Percentiles rank a stretch among this genome's conserved stretches.
phyloP scores from a whole-genome alignment of 2,329 filamentous ascomycete species.

The Xylaria hypoxylon region DNA sequence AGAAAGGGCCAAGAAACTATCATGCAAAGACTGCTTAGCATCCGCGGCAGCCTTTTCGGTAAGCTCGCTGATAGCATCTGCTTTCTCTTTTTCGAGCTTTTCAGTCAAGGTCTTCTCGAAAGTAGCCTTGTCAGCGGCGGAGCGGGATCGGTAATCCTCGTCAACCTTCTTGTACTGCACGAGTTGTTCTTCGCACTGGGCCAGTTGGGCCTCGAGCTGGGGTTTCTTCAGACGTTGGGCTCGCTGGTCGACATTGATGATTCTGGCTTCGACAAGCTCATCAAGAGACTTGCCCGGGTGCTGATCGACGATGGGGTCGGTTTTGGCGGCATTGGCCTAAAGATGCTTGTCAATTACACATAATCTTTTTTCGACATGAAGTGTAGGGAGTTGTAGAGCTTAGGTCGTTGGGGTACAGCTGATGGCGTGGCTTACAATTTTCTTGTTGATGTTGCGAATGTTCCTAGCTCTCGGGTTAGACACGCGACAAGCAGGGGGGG shows the following conservation, averaged over 20 bases:
- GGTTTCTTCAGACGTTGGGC: slow-evolving; percentile 83
- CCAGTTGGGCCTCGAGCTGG: slow-evolving; percentile 73
- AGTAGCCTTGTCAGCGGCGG: slow-evolving; percentile 68
- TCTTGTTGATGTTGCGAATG: slow-evolving; percentile 93
- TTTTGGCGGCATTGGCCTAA: slow-evolving; percentile 77
- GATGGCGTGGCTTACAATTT: slow-evolving; percentile 74
- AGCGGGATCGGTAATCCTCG: slow-evolving; percentile 73
- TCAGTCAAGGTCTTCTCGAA: slow-evolving; percentile 68
- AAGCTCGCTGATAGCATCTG: slow-evolving; percentile 63
- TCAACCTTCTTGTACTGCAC: slow-evolving; percentile 80
- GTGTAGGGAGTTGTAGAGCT: slow-evolving; percentile 2
- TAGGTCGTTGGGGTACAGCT: neutral
- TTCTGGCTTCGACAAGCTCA: slow-evolving; percentile 75
- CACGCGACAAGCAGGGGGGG: slow-evolving; percentile 2
- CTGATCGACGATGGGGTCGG: slow-evolving; percentile 75
- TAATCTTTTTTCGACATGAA: slow-evolving; percentile 20
- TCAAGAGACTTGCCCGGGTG: slow-evolving; percentile 78
- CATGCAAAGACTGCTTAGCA: slow-evolving; percentile 67
- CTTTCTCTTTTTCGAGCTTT: slow-evolving; percentile 65
- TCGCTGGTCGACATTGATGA: slow-evolving; percentile 86
- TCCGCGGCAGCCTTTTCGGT: slow-evolving; percentile 67
- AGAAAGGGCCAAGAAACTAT: slow-evolving; percentile 76
- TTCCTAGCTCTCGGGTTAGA: slow-evolving; percentile 66
- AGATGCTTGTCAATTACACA: slow-evolving; percentile 33
- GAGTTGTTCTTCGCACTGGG: slow-evolving; percentile 79